Evolutionary conservation across 148 eudicot genomes (phyloP).

Genomic region (Salicornia ramosissima): DNA sequence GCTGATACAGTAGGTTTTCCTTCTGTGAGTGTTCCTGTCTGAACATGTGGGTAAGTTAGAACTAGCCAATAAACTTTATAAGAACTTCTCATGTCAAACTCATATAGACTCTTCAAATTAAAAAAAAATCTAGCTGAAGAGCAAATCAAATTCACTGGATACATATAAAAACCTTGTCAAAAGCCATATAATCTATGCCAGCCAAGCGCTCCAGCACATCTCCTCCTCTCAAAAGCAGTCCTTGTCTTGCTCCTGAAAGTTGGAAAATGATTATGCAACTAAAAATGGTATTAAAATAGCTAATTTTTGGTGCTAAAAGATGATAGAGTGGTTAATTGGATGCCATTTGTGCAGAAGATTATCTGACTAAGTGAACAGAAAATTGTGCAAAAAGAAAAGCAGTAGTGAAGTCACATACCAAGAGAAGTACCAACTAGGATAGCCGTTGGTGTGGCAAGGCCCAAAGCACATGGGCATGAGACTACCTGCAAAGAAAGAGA

Average conservation of each 20-base stretch:
- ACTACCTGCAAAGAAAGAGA: slow-evolving; percentile 59
- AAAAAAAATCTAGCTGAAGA: not conserved
- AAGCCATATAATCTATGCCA: slow-evolving; percentile 52
- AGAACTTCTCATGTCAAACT: not conserved
- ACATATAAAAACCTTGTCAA: slow-evolving; percentile 65
- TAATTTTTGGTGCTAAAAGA: too few species aligned
- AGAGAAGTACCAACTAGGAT: slow-evolving; percentile 93
- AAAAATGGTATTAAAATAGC: not conserved
- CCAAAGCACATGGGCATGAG: slow-evolving; percentile 96
- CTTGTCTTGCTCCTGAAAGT: slow-evolving; percentile 82
- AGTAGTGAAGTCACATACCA: slow-evolving; percentile 38
- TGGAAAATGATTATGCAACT: not conserved
- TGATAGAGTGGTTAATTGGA: not conserved
- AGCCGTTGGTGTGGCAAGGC: slow-evolving; percentile 99
- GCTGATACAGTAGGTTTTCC: slow-evolving; percentile 86
- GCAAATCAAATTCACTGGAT: not conserved
- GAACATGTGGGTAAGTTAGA: slow-evolving; percentile 10
- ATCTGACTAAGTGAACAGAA: not conserved
- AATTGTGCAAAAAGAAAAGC: slow-evolving; percentile 9
- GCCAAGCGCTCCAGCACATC: slow-evolving; percentile 95
- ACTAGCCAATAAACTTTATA: slow-evolving; percentile 7
- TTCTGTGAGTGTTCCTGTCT: slow-evolving; percentile 98
- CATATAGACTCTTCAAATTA: slow-evolving; percentile 1
- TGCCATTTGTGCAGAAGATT: slow-evolving; percentile 8
- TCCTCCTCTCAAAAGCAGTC: slow-evolving; percentile 94